Evolutionary conservation across 2,329 filamentous ascomycete species (phyloP).

Genomic region (Aspergillus tamarii): DNA sequence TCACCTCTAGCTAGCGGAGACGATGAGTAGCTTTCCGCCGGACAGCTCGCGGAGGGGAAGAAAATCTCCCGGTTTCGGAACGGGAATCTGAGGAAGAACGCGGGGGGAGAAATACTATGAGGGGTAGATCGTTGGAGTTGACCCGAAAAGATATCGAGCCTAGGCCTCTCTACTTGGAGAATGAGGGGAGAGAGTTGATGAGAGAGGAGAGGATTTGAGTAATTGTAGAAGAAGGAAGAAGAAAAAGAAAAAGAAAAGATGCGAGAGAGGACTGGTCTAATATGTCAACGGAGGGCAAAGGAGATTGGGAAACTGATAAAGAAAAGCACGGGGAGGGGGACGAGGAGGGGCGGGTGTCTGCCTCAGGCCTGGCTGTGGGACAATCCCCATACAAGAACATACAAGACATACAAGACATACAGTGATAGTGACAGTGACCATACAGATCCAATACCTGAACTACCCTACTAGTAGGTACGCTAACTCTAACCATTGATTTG

Average conservation of each 20-base stretch:
- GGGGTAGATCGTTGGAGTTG: not conserved
- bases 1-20: slow-evolving; percentile 18
- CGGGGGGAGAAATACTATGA: slow-evolving; percentile 10
- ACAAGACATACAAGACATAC: too few relatives aligned
- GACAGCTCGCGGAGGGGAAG: slow-evolving; percentile 19
- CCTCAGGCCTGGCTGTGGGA: not conserved
- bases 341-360: not conserved
- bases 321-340: not conserved
- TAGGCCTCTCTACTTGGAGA: not conserved
- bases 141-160: slow-evolving; percentile 1
- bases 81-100: slow-evolving; percentile 20
- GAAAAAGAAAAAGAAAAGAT: slow-evolving; percentile 1
- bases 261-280: slow-evolving; percentile 1
- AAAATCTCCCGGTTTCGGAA: slow-evolving; percentile 30
- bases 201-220: not conserved
- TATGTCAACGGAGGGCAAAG: not conserved
- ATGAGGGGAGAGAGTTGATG: slow-evolving; percentile 1
- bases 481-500: not conserved
- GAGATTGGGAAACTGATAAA: slow-evolving; percentile 1
- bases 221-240: slow-evolving; percentile 7
- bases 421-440: too few relatives aligned
- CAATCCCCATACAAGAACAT: not conserved
- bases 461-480: not conserved
- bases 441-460: too few relatives aligned
- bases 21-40: slow-evolving; percentile 22